Evolutionary conservation across 768 basidiomycete genomes (phyloP), one percentile per base, ranked within the genome.

Genomic region (Psilocybe subaeruginosa): DNA sequence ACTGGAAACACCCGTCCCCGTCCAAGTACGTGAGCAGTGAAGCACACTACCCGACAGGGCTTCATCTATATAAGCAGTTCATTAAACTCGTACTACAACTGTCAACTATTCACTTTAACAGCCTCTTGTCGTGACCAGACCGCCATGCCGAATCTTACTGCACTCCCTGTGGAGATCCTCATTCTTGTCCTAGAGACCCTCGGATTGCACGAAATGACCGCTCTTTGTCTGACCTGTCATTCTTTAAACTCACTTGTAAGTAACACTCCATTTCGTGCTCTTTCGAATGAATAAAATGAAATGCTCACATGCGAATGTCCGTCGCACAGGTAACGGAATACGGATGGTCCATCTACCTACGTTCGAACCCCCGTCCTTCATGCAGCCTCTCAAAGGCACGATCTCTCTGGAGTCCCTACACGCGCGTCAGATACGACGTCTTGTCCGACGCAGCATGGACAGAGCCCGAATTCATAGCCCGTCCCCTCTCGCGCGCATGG

Each of bases 401-500:
- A 27, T 64, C 70, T 1, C 58, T 60, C 11, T 88, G 87, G 86
- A 72, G 76, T 14, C 63, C 82, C 14, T 72, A 74, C 45, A 70
- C 62, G 1, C 77, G 78, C 60, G 81, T 80, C 1, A 79, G 77
- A 51, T 87, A 89, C 63, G 76, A 89, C 64, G 69, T 72, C n/a
- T 69, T 84, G 7, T 69, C 80, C 4, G 89, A 91, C 68, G 62
- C 67, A 3, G 76, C 82, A 9, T 92, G 90, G 90, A 63, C 73
- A 3, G 70, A 65, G 19, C 69, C 70, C 45, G 67, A 74, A 48
- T 90, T 90, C 60, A 73, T 89, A 19, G 88, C 89, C 3, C 82
- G 88, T 1, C 90, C 89, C 1, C 77, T 92, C 8, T 83, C 86
- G 19, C 75, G 76, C 27, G 79, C 81, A 8, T 92, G 90, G 90